A percentile compares a stretch with the other conserved stretches of the same genome.
phyloP scores from a whole-genome alignment of 2,329 filamentous ascomycete species.

The Aspergillus ochraceoroseus region DNA sequence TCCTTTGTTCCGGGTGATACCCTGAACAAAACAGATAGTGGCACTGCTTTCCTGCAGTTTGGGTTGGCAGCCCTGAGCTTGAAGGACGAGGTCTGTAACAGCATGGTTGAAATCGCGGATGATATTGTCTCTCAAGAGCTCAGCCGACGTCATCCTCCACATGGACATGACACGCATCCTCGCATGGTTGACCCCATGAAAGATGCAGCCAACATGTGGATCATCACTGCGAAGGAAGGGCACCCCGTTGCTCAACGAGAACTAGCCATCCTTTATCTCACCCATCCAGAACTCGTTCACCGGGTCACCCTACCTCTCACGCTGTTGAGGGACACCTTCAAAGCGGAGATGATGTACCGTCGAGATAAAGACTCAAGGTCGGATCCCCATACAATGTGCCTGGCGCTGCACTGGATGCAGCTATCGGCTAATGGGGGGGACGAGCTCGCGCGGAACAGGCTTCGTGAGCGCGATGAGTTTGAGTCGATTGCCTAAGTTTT shows the following conservation, averaged over 20 bases:
- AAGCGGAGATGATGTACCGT: constrained; percentile 71
- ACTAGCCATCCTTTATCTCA: constrained; percentile 87
- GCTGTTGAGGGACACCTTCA: constrained; percentile 83
- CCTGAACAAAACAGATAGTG: constrained; percentile 54
- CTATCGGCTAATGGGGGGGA: constrained; percentile 81
- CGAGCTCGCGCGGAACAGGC: constrained; percentile 72
- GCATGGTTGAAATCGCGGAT: constrained; percentile 73
- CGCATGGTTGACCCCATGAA: constrained; percentile 44
- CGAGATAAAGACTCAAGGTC: constrained; percentile 61
- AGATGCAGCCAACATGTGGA: constrained; percentile 83
- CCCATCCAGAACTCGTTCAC: constrained; percentile 76
- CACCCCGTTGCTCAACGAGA: constrained; percentile 85
- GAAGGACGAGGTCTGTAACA: constrained; percentile 80
- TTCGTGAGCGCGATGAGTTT: constrained; percentile 65
- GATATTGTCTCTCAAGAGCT: constrained; percentile 58
- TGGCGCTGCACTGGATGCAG: constrained; percentile 97
- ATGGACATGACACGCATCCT: constrained; percentile 29
- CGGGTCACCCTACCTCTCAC: constrained; percentile 78
- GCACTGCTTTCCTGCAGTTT: constrained; percentile 85
- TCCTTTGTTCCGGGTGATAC: constrained; percentile 56
- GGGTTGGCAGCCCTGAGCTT: constrained; percentile 81
- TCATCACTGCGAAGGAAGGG: constrained; percentile 90
- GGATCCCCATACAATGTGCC: constrained; percentile 84
- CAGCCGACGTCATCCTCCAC: constrained; percentile 35
- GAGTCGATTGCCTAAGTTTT: constrained; percentile 51